Conservation (phyloP, 441 rosid genomes). For the Populus hybrid region DNA sequence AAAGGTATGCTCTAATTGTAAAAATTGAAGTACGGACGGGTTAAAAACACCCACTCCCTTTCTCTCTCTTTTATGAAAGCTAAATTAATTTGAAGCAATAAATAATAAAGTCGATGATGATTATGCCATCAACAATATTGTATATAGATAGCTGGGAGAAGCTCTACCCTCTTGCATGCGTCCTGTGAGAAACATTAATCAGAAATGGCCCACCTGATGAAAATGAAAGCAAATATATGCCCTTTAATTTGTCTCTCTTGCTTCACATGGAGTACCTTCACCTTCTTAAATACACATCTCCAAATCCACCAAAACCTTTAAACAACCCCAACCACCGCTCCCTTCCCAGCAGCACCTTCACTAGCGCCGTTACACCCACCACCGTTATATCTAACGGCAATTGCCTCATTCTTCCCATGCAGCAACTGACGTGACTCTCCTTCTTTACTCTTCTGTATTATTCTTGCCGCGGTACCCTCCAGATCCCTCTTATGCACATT, state of each 20-base stretch:
- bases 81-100: neutral
- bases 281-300: conserved; percentile 8
- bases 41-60: neutral
- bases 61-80: neutral
- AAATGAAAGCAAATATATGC: neutral
- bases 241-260: neutral
- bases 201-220: neutral
- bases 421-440: neutral
- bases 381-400: conserved; percentile 21
- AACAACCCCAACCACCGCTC: conserved; percentile 26
- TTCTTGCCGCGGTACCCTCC: conserved; percentile 29
- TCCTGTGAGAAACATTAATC: neutral
- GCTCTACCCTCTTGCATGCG: neutral
- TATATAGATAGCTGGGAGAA: neutral
- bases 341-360: conserved; percentile 10
- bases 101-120: neutral
- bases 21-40: neutral
- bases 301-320: conserved; percentile 22
- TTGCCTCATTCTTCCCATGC: conserved; percentile 6
- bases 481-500: conserved; percentile 63
- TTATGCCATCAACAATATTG: neutral
- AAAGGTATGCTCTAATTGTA: neutral
- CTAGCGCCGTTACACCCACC: conserved; percentile 26
- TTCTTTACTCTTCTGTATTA: conserved; percentile 25
- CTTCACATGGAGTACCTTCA: conserved; percentile 3